Base-by-base conservation (phyloP, 2,329 filamentous ascomycete genomes). In the Aspergillus arachidicola region DNA sequence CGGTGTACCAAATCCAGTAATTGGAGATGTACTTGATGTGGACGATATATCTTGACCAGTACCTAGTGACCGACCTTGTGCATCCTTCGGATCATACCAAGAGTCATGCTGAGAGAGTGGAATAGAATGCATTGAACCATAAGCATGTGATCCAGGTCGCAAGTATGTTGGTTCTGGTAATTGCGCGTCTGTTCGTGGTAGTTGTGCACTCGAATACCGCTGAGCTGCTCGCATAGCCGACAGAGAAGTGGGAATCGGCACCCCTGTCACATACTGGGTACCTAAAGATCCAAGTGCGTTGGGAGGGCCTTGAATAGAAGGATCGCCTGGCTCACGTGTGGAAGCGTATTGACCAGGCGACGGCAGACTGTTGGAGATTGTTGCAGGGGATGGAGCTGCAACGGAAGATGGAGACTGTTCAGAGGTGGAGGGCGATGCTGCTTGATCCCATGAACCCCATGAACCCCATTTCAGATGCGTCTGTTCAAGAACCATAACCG, bases 381-480 rank as follows among this genome's bases (percentile, higher is more conserved):
- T 61, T 63, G 64, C 46, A 11, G 68, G 63, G 10, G 64, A 66
- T 14, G 70, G 68, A 23, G 54, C 55, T 23, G 60, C 56, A 21
- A 68, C 62, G 10, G 63, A 63, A 5, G 65, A 62, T 11, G 72
- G 68, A 2, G 73, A 76, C 11, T 69, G 71, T 1, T 66, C 70
- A 7, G 74, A 71, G 26, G 68, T 61, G 19, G 73, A 69, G 7
- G 76, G 75, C 3, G 76, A 77, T 61, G 72, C 59, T 23, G 72
- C 66, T 68, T 74, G 72, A 66, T 77, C 84, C 59, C 85, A 79
- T 2, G 76, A 73, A 12, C 78, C 77, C 85, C 90, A 93, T 2
- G 85, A 86, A 1, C 92, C 93, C 77, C 91, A 97, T 78, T 90
- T 94, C 51, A 87, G 83, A 72, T 96, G 92, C 2, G 92, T 91